Percentiles rank a stretch among this genome's conserved stretches.
Evolutionary conservation across 2,329 filamentous ascomycete genomes (phyloP).

Genomic region (Colletotrichum theobromicola): DNA sequence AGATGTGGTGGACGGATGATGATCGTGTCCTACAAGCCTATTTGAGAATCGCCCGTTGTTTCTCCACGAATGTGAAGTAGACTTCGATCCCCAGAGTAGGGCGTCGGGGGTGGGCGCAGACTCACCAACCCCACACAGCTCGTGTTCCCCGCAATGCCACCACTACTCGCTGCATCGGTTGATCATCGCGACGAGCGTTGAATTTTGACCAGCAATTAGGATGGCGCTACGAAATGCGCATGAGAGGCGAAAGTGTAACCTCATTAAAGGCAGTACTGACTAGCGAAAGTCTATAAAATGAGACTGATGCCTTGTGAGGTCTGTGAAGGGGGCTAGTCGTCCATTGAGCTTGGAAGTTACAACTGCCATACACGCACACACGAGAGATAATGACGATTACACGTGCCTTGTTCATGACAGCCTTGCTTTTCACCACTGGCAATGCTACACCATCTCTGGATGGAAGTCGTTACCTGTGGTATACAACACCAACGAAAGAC

Average conservation of each 20-base stretch:
- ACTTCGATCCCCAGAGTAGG: neutral
- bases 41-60: neutral
- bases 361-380: neutral
- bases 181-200: neutral
- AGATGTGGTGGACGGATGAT: neutral
- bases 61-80: neutral
- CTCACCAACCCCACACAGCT: neutral
- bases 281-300: neutral
- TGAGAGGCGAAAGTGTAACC: neutral
- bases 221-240: neutral
- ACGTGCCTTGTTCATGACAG: neutral
- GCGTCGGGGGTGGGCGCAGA: neutral
- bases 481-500: neutral
- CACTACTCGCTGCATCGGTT: neutral
- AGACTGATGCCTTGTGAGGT: neutral
- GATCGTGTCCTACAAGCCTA: neutral
- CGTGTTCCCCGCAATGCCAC: neutral
- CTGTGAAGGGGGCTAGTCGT: neutral
- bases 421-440: neutral
- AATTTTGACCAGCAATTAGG: neutral
- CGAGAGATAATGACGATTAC: neutral
- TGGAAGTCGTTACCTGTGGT: conserved; percentile 7
- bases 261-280: neutral
- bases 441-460: neutral
- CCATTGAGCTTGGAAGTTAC: neutral